Conservation (phyloP, 768 basidiomycete genomes). For the Xanthoconium stramineum region DNA sequence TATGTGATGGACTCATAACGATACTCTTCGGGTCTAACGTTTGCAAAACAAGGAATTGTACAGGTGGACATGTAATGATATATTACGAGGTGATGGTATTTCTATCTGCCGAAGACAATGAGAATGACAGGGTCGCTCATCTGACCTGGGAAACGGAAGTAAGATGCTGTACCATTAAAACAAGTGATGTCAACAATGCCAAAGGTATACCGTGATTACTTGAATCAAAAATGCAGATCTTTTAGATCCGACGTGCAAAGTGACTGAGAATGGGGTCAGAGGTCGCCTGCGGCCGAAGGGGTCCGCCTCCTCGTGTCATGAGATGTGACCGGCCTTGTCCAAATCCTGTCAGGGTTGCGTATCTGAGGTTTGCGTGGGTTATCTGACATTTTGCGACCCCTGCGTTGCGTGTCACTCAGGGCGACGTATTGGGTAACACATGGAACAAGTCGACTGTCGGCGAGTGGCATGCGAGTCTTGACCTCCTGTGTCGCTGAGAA, state of each 20-base stretch:
- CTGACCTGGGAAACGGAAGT: slow-evolving; percentile 13
- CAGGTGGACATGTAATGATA: slow-evolving; percentile 1
- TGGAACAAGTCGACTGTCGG: slow-evolving; percentile 3
- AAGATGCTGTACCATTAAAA: slow-evolving; percentile 5
- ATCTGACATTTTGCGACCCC: slow-evolving; percentile 12
- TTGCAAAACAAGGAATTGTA: slow-evolving; percentile 10
- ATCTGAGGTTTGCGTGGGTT: slow-evolving; percentile 18
- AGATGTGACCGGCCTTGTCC: slow-evolving; percentile 21
- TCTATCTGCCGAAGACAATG: slow-evolving; percentile 6
- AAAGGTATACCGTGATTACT: neutral
- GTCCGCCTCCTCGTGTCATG: slow-evolving; percentile 30
- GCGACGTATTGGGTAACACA: neutral
- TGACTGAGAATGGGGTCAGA: slow-evolving; percentile 14
- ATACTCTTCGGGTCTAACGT: neutral
- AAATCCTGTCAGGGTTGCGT: slow-evolving; percentile 22
- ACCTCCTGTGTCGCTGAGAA: slow-evolving; percentile 23
- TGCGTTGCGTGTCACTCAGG: slow-evolving; percentile 1
- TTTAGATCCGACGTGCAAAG: slow-evolving; percentile 8
- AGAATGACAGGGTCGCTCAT: slow-evolving; percentile 11
- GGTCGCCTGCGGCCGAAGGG: slow-evolving; percentile 32
- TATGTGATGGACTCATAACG: neutral
- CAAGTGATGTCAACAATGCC: neutral
- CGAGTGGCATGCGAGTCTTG: slow-evolving; percentile 1
- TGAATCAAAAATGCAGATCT: slow-evolving; percentile 11
- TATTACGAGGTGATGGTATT: slow-evolving; percentile 2